Evolutionary conservation across 257 asterid genomes (phyloP).

Genomic region (Osmanthus fragrans): DNA sequence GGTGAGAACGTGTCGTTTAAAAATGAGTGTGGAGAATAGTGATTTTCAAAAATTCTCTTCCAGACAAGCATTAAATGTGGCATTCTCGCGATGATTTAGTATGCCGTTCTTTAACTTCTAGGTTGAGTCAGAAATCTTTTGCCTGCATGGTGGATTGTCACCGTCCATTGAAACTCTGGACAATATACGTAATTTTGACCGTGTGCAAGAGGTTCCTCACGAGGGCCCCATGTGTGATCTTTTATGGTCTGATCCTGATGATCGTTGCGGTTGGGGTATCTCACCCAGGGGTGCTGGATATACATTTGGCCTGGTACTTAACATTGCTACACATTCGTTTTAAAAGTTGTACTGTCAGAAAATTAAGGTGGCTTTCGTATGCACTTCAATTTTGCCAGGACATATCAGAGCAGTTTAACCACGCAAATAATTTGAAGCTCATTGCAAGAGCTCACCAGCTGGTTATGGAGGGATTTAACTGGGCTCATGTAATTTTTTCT

Average conservation of each 20-base stretch:
- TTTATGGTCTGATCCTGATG: conserved; percentile 89
- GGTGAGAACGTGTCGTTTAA: too few species aligned
- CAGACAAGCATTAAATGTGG: background rate
- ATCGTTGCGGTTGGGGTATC: conserved; percentile 87
- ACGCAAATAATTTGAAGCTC: conserved; percentile 68
- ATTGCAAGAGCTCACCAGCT: conserved; percentile 88
- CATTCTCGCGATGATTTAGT: background rate
- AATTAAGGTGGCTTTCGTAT: conserved; percentile 1
- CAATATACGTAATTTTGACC: conserved; percentile 69
- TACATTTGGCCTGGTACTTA: conserved; percentile 76
- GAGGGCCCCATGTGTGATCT: conserved; percentile 92
- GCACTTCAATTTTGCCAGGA: conserved; percentile 51
- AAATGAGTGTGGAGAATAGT: too few species aligned
- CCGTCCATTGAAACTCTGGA: conserved; percentile 81
- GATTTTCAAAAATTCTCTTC: too few species aligned
- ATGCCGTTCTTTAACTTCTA: conserved; percentile 19
- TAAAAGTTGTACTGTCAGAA: conserved; percentile 4
- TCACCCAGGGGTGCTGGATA: conserved; percentile 93
- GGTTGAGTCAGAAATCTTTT: conserved; percentile 88
- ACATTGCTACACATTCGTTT: conserved; percentile 10
- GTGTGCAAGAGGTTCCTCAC: conserved; percentile 90
- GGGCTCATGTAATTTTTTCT: conserved; percentile 67
- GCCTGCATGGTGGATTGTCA: conserved; percentile 85
- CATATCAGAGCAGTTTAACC: conserved; percentile 83
- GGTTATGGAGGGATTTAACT: conserved; percentile 88